Percentiles rank a stretch among this genome's conserved stretches.
phyloP scores from a whole-genome alignment of 2,329 filamentous ascomycete genomes.

The Didymella arachidicola region DNA sequence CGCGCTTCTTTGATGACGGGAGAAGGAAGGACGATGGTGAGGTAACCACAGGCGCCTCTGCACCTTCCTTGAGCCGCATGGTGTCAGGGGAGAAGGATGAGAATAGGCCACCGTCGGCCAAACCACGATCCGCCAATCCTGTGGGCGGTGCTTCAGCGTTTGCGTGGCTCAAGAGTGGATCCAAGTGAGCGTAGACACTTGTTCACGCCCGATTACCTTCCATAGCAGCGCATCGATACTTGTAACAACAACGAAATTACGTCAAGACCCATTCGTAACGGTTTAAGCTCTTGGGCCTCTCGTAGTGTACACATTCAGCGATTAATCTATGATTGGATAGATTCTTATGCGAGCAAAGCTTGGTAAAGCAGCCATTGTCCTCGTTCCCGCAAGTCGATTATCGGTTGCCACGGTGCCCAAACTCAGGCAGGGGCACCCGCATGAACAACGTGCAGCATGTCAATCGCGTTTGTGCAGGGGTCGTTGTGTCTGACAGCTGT shows the following conservation, averaged over 20 bases:
- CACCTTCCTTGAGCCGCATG: conserved; percentile 38
- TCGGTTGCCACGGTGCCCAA: neutral
- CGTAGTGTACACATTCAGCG: too few species aligned
- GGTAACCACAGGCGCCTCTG: conserved; percentile 12
- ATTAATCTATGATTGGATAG: neutral
- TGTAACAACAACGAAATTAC: neutral
- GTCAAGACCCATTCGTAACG: neutral
- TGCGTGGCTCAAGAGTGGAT: conserved; percentile 77
- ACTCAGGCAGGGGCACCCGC: neutral
- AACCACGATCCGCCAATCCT: conserved; percentile 75
- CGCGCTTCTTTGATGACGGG: conserved; percentile 60
- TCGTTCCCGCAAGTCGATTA: neutral
- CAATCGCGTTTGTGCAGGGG: neutral
- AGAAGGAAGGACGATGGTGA: conserved; percentile 47
- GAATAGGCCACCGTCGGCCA: conserved; percentile 49
- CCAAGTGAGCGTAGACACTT: conserved; percentile 31
- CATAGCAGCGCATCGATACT: neutral
- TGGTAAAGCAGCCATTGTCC: neutral
- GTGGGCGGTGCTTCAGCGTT: conserved; percentile 93
- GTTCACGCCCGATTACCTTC: neutral
- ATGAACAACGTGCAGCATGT: neutral
- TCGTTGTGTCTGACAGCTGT: neutral
- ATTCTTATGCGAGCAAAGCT: neutral
- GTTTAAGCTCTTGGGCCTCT: neutral
- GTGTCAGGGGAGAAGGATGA: conserved; percentile 47